Evolutionary conservation across 768 basidiomycete species (phyloP), one percentile per base, ranked within the genome.

Genomic region (Auricularia cornea): DNA sequence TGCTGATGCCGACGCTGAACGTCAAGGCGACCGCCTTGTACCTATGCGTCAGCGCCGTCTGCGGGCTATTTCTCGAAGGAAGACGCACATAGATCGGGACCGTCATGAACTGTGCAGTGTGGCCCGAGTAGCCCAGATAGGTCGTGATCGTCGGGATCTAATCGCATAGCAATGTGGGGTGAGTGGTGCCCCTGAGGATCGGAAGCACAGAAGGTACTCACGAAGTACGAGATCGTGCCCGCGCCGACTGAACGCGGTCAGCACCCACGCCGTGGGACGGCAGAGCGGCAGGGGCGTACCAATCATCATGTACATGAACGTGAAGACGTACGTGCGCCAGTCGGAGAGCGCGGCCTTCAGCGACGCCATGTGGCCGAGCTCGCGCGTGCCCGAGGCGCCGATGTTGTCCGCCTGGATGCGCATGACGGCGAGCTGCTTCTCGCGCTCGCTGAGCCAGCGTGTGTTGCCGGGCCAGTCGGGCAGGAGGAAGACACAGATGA

Each of bases 381-480:
- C 28, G 54, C 30, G 28, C 5, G 12, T 16, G 28, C 30, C 54
- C 23, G 26, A 10, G 12, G 23, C 6, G 26, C 54, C 54, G 30
- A 57, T 57, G 28, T 28, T 5, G 54, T 57, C 54, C 18, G 54
- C 54, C 11, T 8, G 28, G 26, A 62, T 35, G 12, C 62, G 62
- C 23, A 28, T 30, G 16, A 29, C 29, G 23, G 62, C 62, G 18
- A 62, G 30, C 10, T 32, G 52, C 18, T 62, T 56, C 32, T 62
- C 62, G 11, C 33, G 51, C 18, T 31, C 38, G 5, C 51, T 57
- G 38, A 62, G 62, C 62, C 62, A 62, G 30, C 62, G 56, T 10
- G 62, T 62, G 18, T 56, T 62, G 52, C 23, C 26, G 16, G 62
- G 62, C 54, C 54, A 57, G 54, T 57, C 54, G 30, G 54, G 54